These are phyloP conservation scores for Primulina tabacum DNA, from an alignment of 257 asterid genomes.

Conservation along the genomic window DNA sequence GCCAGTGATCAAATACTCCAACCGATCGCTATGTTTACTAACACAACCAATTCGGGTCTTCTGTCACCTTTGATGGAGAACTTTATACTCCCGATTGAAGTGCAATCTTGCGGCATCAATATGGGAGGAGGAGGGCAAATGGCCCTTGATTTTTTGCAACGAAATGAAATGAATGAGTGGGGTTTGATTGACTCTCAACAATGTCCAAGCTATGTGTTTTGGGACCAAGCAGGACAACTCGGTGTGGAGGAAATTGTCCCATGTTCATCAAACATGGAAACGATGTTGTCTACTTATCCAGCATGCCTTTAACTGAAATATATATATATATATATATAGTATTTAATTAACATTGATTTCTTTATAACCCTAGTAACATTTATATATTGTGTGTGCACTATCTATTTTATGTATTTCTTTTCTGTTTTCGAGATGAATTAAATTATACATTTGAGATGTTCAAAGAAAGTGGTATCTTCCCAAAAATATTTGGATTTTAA, in stretches of 20 bases:
- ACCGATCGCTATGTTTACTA: slow-evolving; percentile 16
- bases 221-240: slow-evolving; percentile 61
- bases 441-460: too few species aligned
- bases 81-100: slow-evolving; percentile 39
- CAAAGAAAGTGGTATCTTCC: too few species aligned
- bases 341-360: too few species aligned
- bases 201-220: slow-evolving; percentile 56
- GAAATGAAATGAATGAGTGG: slow-evolving; percentile 57
- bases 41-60: slow-evolving; percentile 28
- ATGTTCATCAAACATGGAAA: slow-evolving; percentile 40
- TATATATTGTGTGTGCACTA: neutral
- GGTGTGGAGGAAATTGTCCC: slow-evolving; percentile 50
- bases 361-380: neutral
- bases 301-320: slow-evolving; percentile 37
- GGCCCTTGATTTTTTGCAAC: slow-evolving; percentile 45
- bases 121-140: slow-evolving; percentile 31
- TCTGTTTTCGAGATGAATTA: too few species aligned
- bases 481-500: too few species aligned
- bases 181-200: slow-evolving; percentile 44
- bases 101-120: slow-evolving; percentile 32
- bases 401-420: too few species aligned
- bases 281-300: slow-evolving; percentile 56
- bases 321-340: too few species aligned
- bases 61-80: slow-evolving; percentile 46
- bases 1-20: slow-evolving; percentile 28